Percentiles rank a stretch among this genome's conserved stretches.
phyloP scores from a whole-genome alignment of 805 yeast species.

The Cyberlindnera japonica region DNA sequence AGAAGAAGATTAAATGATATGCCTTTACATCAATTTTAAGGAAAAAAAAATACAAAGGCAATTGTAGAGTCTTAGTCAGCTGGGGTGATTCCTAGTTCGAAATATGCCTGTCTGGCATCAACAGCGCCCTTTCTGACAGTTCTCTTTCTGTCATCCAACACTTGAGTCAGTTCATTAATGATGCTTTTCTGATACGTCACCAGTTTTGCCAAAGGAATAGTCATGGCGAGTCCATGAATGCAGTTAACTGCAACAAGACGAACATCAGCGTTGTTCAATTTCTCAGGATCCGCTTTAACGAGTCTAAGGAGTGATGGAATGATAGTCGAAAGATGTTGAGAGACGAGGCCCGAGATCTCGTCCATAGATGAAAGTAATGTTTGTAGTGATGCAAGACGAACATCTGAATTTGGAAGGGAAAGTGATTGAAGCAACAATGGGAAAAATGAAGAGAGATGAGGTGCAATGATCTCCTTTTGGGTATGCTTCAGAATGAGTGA shows the following conservation, averaged over 20 bases:
- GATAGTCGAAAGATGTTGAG: conserved; percentile 52
- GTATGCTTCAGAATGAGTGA: conserved; percentile 65
- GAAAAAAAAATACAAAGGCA: too few species aligned
- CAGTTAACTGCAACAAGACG: conserved; percentile 57
- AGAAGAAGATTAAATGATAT: conserved; percentile 18
- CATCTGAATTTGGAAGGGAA: conserved; percentile 37
- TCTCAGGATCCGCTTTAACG: conserved; percentile 19
- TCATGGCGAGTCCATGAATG: conserved; percentile 43
- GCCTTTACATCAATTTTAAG: too few species aligned
- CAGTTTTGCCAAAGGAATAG: conserved; percentile 37
- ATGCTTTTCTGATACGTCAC: conserved; percentile 46
- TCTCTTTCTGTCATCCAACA: conserved; percentile 73
- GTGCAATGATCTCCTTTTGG: conserved; percentile 57
- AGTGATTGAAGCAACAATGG: conserved; percentile 73
- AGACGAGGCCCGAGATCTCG: conserved; percentile 51
- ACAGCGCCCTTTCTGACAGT: conserved; percentile 71
- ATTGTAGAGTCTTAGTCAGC: conserved; percentile 27
- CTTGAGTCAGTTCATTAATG: conserved; percentile 43
- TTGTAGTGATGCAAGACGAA: conserved; percentile 56
- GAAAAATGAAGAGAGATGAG: conserved; percentile 58
- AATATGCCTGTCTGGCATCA: conserved; percentile 75
- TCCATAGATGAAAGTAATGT: conserved; percentile 54
- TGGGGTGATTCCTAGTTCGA: conserved; percentile 43
- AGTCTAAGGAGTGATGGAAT: conserved; percentile 49
- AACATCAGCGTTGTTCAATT: conserved; percentile 43